Conservation (phyloP, 2,329 filamentous ascomycete genomes). For the Myriosclerotinia scirpicola region DNA sequence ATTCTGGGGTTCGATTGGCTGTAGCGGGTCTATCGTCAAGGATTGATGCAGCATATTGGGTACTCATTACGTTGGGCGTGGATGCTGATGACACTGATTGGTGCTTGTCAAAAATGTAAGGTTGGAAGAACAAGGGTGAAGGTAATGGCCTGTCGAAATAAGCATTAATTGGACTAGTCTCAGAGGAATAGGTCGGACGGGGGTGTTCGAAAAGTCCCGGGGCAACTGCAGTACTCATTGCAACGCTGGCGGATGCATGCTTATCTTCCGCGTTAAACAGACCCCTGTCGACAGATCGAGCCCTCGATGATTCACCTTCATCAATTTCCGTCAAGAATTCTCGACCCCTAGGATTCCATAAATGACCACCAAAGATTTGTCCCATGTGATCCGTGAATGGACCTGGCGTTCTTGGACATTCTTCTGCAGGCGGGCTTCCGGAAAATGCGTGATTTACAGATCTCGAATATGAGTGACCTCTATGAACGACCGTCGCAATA, state of each 20-base stretch:
- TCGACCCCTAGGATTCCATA: slow-evolving; percentile 33
- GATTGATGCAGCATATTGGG: slow-evolving; percentile 39
- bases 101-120: slow-evolving; percentile 33
- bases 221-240: slow-evolving; percentile 60
- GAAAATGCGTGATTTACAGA: slow-evolving; percentile 38
- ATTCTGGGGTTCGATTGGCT: slow-evolving; percentile 48
- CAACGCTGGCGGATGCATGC: slow-evolving; percentile 63
- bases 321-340: slow-evolving; percentile 43
- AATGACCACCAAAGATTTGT: slow-evolving; percentile 33
- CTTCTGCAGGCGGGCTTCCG: slow-evolving; percentile 20
- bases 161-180: slow-evolving; percentile 31
- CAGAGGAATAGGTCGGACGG: slow-evolving; percentile 31
- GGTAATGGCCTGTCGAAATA: slow-evolving; percentile 33
- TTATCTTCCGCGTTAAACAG: slow-evolving; percentile 61
- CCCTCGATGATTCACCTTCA: slow-evolving; percentile 50
- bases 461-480: slow-evolving; percentile 41
- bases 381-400: slow-evolving; percentile 38
- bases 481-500: slow-evolving; percentile 38
- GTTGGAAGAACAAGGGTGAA: slow-evolving; percentile 38
- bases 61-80: slow-evolving; percentile 33
- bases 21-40: slow-evolving; percentile 51
- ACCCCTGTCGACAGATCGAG: slow-evolving; percentile 62
- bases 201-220: slow-evolving; percentile 51
- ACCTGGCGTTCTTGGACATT: slow-evolving; percentile 29
- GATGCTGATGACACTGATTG: slow-evolving; percentile 33